phyloP scores from a whole-genome alignment of 495 filamentous ascomycete species.

The Sporormia fimetaria region DNA sequence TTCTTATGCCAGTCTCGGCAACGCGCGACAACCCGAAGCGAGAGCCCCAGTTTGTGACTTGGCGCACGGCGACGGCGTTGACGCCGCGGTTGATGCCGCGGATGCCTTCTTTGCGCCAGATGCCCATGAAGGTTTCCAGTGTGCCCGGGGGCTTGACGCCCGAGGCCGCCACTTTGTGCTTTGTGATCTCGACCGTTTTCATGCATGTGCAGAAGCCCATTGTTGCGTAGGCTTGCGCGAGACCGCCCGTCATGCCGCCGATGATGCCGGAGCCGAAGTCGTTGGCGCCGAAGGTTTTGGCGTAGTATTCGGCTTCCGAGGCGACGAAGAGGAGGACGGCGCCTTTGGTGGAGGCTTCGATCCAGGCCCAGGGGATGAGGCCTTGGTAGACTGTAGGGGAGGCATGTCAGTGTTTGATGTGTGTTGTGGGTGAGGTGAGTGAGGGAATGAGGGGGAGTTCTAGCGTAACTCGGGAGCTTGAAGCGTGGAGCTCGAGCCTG shows the following conservation, averaged over 20 bases:
- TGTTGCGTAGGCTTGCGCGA: constrained; percentile 96
- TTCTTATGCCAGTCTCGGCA: constrained; percentile 80
- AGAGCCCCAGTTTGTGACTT: constrained; percentile 99
- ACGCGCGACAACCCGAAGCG: constrained; percentile 86
- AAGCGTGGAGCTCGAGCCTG: neutral
- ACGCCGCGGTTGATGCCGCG: constrained; percentile 95
- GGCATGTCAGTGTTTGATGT: constrained; percentile 22
- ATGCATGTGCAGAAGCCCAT: constrained; percentile 99
- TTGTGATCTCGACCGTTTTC: constrained; percentile 99
- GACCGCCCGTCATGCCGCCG: constrained; percentile 87
- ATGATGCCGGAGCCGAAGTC: constrained; percentile 81
- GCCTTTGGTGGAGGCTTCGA: constrained; percentile 99
- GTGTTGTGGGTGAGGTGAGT: too few relatives aligned
- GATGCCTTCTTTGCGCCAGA: constrained; percentile 90
- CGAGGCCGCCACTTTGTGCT: constrained; percentile 78
- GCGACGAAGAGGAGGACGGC: constrained; percentile 98
- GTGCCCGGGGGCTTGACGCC: constrained; percentile 80
- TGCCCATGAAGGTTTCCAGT: constrained; percentile 89
- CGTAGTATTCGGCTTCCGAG: constrained; percentile 93
- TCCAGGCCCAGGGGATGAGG: constrained; percentile 99
- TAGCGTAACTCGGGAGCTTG: too few relatives aligned
- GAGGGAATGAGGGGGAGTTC: too few relatives aligned
- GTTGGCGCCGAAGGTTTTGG: constrained; percentile 63
- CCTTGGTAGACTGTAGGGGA: constrained; percentile 79
- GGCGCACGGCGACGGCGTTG: constrained; percentile 94